phyloP scores from a whole-genome alignment of 345 rosid species.

The Aquilaria sinensis region DNA sequence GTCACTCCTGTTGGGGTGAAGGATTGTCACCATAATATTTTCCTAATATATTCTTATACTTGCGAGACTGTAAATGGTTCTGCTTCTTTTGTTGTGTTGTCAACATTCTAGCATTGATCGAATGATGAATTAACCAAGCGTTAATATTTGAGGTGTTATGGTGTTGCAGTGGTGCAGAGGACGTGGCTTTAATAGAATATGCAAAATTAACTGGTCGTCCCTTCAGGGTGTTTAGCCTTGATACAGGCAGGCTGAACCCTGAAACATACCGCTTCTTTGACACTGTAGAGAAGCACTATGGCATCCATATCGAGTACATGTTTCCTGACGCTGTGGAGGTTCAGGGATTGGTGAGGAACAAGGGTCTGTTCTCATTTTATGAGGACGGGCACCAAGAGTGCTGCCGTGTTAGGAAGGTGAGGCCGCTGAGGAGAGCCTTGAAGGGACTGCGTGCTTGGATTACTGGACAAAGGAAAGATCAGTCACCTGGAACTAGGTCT shows the following conservation, averaged over 20 bases:
- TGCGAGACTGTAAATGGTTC: too few relatives aligned
- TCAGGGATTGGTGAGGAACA: slow-evolving; percentile 82
- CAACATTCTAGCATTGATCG: background rate
- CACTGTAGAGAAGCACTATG: slow-evolving; percentile 69
- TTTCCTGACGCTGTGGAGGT: slow-evolving; percentile 96
- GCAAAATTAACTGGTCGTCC: slow-evolving; percentile 78
- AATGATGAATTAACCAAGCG: background rate
- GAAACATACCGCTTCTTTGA: slow-evolving; percentile 77
- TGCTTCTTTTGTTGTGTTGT: too few relatives aligned
- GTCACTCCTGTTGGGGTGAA: too few relatives aligned
- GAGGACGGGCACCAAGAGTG: slow-evolving; percentile 98
- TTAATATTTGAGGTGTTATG: background rate
- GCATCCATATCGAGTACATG: slow-evolving; percentile 82
- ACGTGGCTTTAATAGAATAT: slow-evolving; percentile 92
- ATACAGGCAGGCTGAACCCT: slow-evolving; percentile 87
- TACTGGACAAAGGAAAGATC: slow-evolving; percentile 96
- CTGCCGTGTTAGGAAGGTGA: slow-evolving; percentile 95
- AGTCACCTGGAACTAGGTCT: slow-evolving; percentile 85
- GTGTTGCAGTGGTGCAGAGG: slow-evolving; percentile 88
- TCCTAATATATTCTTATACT: too few relatives aligned
- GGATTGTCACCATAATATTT: too few relatives aligned
- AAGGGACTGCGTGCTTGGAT: slow-evolving; percentile 95
- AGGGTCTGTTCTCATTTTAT: slow-evolving; percentile 88
- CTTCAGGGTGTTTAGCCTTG: slow-evolving; percentile 87
- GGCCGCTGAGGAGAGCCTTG: slow-evolving; percentile 84